A percentile compares a stretch with the other conserved stretches of the same genome.
These are phyloP conservation scores for Isabelozyma rhagii DNA, from an alignment of 805 yeast species.

Conservation along the genomic window DNA sequence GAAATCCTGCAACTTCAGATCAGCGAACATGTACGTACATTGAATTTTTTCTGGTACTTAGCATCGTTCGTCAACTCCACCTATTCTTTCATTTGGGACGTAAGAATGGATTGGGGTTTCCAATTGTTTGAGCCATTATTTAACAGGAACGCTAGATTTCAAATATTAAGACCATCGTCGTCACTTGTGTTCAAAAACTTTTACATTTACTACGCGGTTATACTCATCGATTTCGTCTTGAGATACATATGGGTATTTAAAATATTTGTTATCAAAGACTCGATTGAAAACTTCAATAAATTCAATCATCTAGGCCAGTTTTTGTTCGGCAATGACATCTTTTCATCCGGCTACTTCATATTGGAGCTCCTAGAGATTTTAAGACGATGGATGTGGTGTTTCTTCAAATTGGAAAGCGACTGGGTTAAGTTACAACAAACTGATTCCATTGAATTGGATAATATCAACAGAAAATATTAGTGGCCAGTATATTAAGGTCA, in stretches of 20 bases:
- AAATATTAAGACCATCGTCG: constrained; percentile 15
- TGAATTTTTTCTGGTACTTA: constrained; percentile 43
- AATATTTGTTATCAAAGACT: constrained; percentile 33
- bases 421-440: constrained; percentile 31
- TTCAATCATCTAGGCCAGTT: constrained; percentile 19
- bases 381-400: constrained; percentile 89
- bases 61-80: constrained; percentile 58
- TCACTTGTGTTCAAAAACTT: constrained; percentile 22
- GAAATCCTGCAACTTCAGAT: constrained; percentile 9
- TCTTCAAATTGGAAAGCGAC: constrained; percentile 81
- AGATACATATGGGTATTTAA: constrained; percentile 78
- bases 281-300: constrained; percentile 1
- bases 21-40: constrained; percentile 10
- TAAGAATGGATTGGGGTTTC: constrained; percentile 84
- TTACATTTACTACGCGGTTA: constrained; percentile 53
- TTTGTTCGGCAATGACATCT: constrained; percentile 37
- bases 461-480: not conserved
- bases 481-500: not conserved
- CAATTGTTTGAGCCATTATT: constrained; percentile 43
- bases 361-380: constrained; percentile 72
- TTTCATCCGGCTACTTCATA: constrained; percentile 57
- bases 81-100: constrained; percentile 87
- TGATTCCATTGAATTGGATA: not conserved
- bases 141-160: constrained; percentile 5
- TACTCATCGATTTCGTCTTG: constrained; percentile 56